Base-by-base conservation (phyloP, 2,329 filamentous ascomycete species). In the Fusarium illudens region DNA sequence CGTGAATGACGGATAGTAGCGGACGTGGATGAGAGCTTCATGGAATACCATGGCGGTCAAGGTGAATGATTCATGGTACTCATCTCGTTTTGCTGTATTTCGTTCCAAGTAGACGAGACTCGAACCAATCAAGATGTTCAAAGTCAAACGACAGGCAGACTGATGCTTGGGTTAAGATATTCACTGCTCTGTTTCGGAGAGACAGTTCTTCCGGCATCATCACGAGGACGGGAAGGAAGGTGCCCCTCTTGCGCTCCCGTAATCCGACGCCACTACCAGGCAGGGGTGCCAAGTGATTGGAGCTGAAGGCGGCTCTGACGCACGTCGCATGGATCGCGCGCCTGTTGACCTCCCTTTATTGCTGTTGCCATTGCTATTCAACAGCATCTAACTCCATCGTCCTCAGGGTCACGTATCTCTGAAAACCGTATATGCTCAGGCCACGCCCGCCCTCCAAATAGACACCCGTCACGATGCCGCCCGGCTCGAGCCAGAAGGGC, bases 401-500 rank as follows among this genome's bases (percentile, higher is more conserved):
- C 20, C 22, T 27, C 27, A 29, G 39, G 30, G 27, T 15, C 30
- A 36, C 62, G 39, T 27, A 59, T 32, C 30, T 29, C 29, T 17
- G 29, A 30, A 46, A 34, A 17, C 10, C 10, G 29, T 44, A 33
- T 58, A 17, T 25, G 29, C 42, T 22, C 48, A 19, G 9, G 27
- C 39, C 15, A 42, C 51, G 48, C 27, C 65, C 36, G 37, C 33
- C 5, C 20, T 32, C 34, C 44, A 15, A 4, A 22, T 15, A 29
- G n/a, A 46, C 30, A 5, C 49, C 15, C 53, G 27, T 37, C 62
- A 70, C 63, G 58, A 90, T 90, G 88, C 85, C 87, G 75, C 85
- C 86, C 27, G 81, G 81, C 58, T 83, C 85, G 49, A 84, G 85
- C 69, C 86, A 89, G 74, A 87, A 89, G 73, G 87, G 87, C 60